A percentile compares a stretch with the other conserved stretches of the same genome.
Evolutionary conservation across 345 rosid species (phyloP).

Genomic region (Theobroma cacao): DNA sequence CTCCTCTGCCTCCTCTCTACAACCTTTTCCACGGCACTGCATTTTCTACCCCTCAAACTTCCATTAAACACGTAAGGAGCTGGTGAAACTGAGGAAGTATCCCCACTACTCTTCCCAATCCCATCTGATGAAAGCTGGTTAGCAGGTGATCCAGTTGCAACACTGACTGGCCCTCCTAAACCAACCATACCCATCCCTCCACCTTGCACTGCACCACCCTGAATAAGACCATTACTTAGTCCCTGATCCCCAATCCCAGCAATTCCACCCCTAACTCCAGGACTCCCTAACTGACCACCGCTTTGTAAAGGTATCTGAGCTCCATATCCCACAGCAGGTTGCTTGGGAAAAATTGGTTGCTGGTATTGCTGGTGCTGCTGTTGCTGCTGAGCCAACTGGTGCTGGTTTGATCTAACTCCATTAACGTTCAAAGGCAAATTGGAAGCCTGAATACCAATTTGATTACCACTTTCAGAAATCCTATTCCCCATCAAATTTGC

Average conservation of each 20-base stretch:
- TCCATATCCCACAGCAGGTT: conserved; percentile 46
- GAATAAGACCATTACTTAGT: conserved; percentile 44
- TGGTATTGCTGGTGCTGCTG: conserved; percentile 50
- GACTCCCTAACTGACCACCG: conserved; percentile 36
- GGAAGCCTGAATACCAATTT: conserved; percentile 47
- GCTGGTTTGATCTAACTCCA: conserved; percentile 53
- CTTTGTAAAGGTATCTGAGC: conserved; percentile 45
- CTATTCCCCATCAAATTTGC: conserved; percentile 32
- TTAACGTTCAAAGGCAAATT: conserved; percentile 59
- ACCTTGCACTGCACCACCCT: conserved; percentile 42
- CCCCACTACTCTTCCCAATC: conserved; percentile 68
- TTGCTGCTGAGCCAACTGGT: conserved; percentile 35
- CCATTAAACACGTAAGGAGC: conserved; percentile 77
- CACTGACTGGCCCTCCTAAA: conserved; percentile 41
- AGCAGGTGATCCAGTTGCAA: conserved; percentile 59
- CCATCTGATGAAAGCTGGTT: conserved; percentile 78
- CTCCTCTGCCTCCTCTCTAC: conserved; percentile 96
- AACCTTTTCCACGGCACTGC: conserved; percentile 77
- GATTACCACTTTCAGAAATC: conserved; percentile 31
- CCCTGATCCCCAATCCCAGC: conserved; percentile 53
- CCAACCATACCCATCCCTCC: conserved; percentile 68
- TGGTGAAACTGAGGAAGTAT: conserved; percentile 77
- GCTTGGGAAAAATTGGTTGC: conserved; percentile 57
- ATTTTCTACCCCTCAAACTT: conserved; percentile 66
- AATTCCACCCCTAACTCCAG: conserved; percentile 61